Evolutionary conservation across 2,329 filamentous ascomycete genomes (phyloP), one percentile per base, ranked within the genome.

Genomic region (Colletotrichum abscissum): DNA sequence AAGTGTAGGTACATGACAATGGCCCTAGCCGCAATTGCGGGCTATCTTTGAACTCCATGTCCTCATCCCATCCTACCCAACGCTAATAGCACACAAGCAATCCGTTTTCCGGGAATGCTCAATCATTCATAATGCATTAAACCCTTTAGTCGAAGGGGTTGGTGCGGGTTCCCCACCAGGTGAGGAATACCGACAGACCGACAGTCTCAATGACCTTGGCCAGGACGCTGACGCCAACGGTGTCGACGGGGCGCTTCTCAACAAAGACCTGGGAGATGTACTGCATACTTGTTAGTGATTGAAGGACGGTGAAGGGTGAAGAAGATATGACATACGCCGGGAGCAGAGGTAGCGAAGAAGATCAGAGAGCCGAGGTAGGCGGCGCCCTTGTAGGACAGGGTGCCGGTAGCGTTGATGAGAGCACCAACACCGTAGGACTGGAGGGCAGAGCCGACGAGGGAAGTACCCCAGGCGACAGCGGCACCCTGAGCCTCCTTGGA

Each of bases 111-210:
- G 6, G 46, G n/a, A 24, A 16, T 12, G 55, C 62, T 66, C 54
- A 26, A 60, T 54, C 5, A n/a, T 56, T 75, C 35, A 54, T 65
- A 52, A 60, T 19, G 64, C 67, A 62, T 67, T 56, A 49, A 60
- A 54, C 74, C 79, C 69, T 80, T 89, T 93, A 95, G 81, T 95
- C 91, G 84, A 98, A 97, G 74, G 95, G 95, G 88, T 95, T 96
- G 86, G 95, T 97, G 82, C 94, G 93, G 80, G 96, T 98, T 80
- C 96, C 96, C 96, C 96, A 98, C 93, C 94, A 98, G 82, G 95
- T 98, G 79, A 98, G 89, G 90, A 98, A 95, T 80, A 98, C 83
- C 76, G 93, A 95, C 72, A 98, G 90, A 76, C 96, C 97, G 73
- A 98, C 91, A 3, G 97, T 98, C 91, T 98, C 97, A 78, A 98